Percentiles rank a stretch among this genome's conserved stretches.
Evolutionary conservation across 1,284 basidiomycete genomes (phyloP).

Genomic region (Sanguinoderma infundibulare): DNA sequence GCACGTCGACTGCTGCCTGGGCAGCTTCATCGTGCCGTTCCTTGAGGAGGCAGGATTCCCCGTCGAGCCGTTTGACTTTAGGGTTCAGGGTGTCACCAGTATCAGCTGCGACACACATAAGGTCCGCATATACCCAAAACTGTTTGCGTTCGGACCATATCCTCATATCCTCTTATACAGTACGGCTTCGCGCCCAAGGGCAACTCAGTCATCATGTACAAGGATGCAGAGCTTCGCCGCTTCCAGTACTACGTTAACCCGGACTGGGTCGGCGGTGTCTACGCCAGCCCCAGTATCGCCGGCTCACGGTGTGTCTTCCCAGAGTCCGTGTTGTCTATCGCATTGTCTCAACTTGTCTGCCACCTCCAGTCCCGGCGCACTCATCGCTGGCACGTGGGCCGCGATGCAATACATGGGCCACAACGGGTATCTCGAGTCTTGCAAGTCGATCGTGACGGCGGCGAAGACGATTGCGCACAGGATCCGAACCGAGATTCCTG

Average conservation of each 20-base stretch:
- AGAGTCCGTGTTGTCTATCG: conserved; percentile 15
- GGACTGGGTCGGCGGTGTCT: conserved; percentile 80
- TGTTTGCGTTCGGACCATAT: background rate
- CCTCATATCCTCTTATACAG: conserved; percentile 39
- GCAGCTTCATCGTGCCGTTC: conserved; percentile 92
- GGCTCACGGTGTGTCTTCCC: conserved; percentile 75
- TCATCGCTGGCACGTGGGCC: conserved; percentile 97
- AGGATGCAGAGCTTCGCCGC: conserved; percentile 69
- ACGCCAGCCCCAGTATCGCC: conserved; percentile 85
- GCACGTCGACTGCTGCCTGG: conserved; percentile 94
- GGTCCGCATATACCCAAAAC: conserved; percentile 41
- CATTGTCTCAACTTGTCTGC: background rate
- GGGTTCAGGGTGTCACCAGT: conserved; percentile 87
- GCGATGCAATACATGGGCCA: conserved; percentile 93
- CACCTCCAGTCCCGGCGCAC: conserved; percentile 75
- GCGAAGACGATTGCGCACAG: conserved; percentile 70
- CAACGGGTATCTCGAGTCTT: conserved; percentile 92
- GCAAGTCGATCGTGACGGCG: conserved; percentile 80
- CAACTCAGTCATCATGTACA: conserved; percentile 95
- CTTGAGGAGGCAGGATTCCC: conserved; percentile 62
- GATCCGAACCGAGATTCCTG: conserved; percentile 72
- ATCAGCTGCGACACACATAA: conserved; percentile 95
- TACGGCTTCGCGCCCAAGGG: conserved; percentile 91
- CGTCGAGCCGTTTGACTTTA: conserved; percentile 76
- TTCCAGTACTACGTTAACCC: conserved; percentile 89